These are phyloP conservation scores for Fusarium stilboides DNA, from an alignment of 2,329 filamentous ascomycete species.

Conservation along the genomic window DNA sequence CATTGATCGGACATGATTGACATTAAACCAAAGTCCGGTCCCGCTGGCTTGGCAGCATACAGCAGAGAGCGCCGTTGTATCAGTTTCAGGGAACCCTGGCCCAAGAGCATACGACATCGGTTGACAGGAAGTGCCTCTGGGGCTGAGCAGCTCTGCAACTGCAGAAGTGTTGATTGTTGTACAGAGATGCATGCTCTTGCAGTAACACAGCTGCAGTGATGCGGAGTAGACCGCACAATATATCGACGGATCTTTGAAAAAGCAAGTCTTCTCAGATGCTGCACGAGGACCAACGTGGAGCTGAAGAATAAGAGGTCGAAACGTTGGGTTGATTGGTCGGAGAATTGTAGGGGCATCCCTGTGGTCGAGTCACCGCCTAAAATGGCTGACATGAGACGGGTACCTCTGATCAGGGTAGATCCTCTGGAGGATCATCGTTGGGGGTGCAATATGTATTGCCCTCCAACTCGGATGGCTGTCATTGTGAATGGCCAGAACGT, in stretches of 20 bases:
- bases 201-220: constrained; percentile 2
- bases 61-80: constrained; percentile 37
- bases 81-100: constrained; percentile 45
- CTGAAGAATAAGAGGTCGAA: constrained; percentile 3
- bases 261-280: constrained; percentile 13
- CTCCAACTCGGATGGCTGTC: neutral
- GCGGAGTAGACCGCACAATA: constrained; percentile 8
- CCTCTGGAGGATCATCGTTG: constrained; percentile 24
- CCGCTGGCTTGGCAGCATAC: constrained; percentile 33
- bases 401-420: constrained; percentile 21
- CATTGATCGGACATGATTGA: constrained; percentile 2
- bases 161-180: neutral
- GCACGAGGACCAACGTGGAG: constrained; percentile 2
- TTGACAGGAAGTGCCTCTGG: constrained; percentile 6
- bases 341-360: constrained; percentile 17
- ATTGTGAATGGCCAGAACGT: constrained; percentile 1
- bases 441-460: neutral
- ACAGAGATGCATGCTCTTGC: neutral
- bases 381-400: constrained; percentile 16
- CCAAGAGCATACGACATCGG: constrained; percentile 30
- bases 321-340: constrained; percentile 22
- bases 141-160: constrained; percentile 4
- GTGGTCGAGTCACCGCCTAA: constrained; percentile 2
- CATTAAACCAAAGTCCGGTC: constrained; percentile 14
- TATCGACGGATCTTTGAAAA: constrained; percentile 10